Evolutionary conservation across 768 basidiomycete genomes (phyloP), one percentile per base, ranked within the genome.

Genomic region (Hemileccinum rubropunctum): DNA sequence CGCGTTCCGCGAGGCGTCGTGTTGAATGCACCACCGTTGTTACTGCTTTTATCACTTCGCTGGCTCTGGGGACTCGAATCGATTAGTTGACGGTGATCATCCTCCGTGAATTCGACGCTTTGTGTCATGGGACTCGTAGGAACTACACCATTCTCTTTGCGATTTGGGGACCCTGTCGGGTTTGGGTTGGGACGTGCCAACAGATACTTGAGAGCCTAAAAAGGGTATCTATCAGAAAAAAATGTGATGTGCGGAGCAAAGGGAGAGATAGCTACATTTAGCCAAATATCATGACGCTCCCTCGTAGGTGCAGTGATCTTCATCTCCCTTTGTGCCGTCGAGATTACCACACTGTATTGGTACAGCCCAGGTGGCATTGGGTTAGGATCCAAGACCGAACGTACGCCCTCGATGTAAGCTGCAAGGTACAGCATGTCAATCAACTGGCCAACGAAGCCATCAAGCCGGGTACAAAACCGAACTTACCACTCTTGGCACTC

Each of bases 271-370:
- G 84, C 51, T 67, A 94, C 93, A 69, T 85, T 88, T 46, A 92
- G 74, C 97, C 97, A 99, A 53, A 98, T 93, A 59, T 98, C 95
- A 63, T 99, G 97, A 47, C 95, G 79, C 57, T 98, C 97, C 65
- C 91, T 90, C 8, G 87, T 95, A 2, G 88, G 87, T 6, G 94
- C 94, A n/a, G 97, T 98, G 62, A 99, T 86, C 74, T 97, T 95
- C 84, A 98, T 97, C 71, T 99, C 97, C 50, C 95, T 79, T 54
- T 93, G 89, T 11, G 92, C 88, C 0, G 95, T 97, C 20, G 91
- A 85, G 49, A 99, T 84, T 37, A 99, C 76, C 21, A 99, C 88
- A 54, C 91, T 95, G 69, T 97, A 91, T 63, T 91, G 89, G 71
- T 90, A 83, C 54, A 98, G 71, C 23, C 94, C 95, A 45, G 94